Base-by-base conservation (phyloP, 2,329 filamentous ascomycete genomes). In the Falciphora oryzae region DNA sequence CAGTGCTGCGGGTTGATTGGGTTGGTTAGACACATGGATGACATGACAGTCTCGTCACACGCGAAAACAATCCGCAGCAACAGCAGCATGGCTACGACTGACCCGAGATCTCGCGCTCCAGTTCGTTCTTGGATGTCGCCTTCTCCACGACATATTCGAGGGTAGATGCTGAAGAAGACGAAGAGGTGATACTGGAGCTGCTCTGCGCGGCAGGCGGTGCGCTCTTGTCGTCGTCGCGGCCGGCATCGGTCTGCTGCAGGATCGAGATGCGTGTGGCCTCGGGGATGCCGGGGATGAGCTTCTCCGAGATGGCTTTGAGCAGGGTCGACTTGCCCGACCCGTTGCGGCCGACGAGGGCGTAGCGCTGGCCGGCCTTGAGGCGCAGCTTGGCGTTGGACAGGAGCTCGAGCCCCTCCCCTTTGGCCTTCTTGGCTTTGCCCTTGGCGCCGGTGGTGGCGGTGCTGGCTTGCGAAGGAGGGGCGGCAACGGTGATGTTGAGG, bases 251-350 rank as follows among this genome's bases (percentile, higher is more conserved):
- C 75, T 93, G 90, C 69, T 91, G 89, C 16, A 93, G 74, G 60
- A 92, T 85, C 0, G 88, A 82, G 58, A 92, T 82, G 28, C 87
- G 82, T 0, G 87, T 86, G 35, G 83, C 78, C 68, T 89, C 83
- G 0, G 89, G 86, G 56, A 93, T 88, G 0, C 90, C 91, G 0
- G 92, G 91, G 22, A 96, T 89, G 44, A 93, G 80, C 70, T 91
- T 63, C 68, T 89, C 83, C 0, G 89, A 85, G 50, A 93, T 88
- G 0, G 90, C 91, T 0, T 92, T 91, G 22, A 96, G 89, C 44
- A 93, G 80, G 70, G 91, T 94, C 4, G 90, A 93, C 73, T 96
- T 96, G 7, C 92, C 92, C 2, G 88, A 89, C 0, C 92, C 92
- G 75, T 96, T 96, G 8, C 90, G 83, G 0, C 92, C 92, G 27